Evolutionary conservation across 164 flowering plant species (phyloP).

Genomic region (Vitis riparia): DNA sequence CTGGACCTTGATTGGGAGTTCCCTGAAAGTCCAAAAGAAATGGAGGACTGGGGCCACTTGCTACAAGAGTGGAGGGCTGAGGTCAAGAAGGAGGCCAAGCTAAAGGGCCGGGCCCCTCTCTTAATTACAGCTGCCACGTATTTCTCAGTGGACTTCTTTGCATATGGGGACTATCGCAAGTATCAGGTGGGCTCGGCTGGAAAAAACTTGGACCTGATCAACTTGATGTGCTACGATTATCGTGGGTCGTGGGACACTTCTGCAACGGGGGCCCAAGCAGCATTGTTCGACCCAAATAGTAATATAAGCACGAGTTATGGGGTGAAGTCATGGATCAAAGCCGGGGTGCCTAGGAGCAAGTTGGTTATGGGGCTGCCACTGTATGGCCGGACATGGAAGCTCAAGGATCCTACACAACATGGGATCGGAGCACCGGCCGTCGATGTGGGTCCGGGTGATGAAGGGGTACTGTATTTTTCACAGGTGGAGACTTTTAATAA

Average conservation of each 20-base stretch:
- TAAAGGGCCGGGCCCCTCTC: conserved; percentile 26
- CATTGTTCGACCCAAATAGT: conserved; percentile 41
- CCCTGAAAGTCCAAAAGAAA: conserved; percentile 32
- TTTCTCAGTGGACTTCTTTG: conserved; percentile 30
- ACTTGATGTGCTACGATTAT: conserved; percentile 51
- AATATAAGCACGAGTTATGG: conserved; percentile 46
- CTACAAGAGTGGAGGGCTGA: conserved; percentile 45
- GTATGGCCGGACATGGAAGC: conserved; percentile 53
- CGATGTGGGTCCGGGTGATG: conserved; percentile 37
- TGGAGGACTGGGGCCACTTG: conserved; percentile 26
- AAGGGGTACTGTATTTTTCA: conserved; percentile 24
- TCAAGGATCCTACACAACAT: conserved; percentile 28
- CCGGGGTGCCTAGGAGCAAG: conserved; percentile 34
- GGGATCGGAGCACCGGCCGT: conserved; percentile 48
- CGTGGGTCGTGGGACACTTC: conserved; percentile 48
- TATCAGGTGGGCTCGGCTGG: conserved; percentile 38
- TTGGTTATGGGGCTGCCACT: conserved; percentile 60
- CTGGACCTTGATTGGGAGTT: conserved; percentile 46
- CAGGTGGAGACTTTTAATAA: conserved; percentile 35
- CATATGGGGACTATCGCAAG: background rate
- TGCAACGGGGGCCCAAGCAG: conserved; percentile 53
- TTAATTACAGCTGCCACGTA: conserved; percentile 59
- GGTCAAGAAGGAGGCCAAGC: conserved; percentile 30
- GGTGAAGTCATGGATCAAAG: conserved; percentile 44
- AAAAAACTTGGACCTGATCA: conserved; percentile 50